These are phyloP conservation scores for Sphenostylis stenocarpa DNA, from an alignment of 306 rosid species.

Conservation along the genomic window DNA sequence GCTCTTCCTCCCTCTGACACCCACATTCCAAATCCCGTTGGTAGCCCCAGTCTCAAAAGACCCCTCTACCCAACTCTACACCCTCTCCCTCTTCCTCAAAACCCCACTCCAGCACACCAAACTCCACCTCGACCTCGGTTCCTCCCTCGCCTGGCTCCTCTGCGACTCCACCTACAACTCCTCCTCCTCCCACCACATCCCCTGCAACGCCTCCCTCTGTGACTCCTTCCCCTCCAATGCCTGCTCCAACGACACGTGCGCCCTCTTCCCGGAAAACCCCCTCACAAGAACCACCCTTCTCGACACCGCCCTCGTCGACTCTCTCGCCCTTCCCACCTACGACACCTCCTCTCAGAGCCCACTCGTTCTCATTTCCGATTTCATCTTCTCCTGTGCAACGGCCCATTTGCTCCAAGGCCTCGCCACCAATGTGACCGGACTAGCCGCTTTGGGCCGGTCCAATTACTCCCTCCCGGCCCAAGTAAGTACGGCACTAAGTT, in stretches of 20 bases:
- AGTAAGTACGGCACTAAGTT: constrained; percentile 23
- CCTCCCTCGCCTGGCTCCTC: constrained; percentile 53
- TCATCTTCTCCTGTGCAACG: constrained; percentile 38
- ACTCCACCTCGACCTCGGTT: constrained; percentile 46
- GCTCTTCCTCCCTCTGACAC: not conserved
- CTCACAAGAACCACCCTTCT: constrained; percentile 30
- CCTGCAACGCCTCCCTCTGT: constrained; percentile 42
- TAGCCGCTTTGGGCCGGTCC: constrained; percentile 45
- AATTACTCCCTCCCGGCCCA: constrained; percentile 45
- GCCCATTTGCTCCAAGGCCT: constrained; percentile 42
- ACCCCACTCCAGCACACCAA: constrained; percentile 40
- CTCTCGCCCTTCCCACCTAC: constrained; percentile 39
- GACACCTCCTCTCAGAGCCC: constrained; percentile 24
- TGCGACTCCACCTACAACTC: constrained; percentile 35
- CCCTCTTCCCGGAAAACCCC: constrained; percentile 51
- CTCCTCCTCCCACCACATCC: constrained; percentile 29
- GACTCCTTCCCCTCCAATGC: not conserved
- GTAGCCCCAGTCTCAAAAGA: constrained; percentile 44
- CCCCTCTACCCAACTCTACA: constrained; percentile 34
- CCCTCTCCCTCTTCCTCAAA: constrained; percentile 37
- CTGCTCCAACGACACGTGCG: constrained; percentile 27
- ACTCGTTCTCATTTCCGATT: constrained; percentile 22
- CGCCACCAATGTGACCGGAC: constrained; percentile 24
- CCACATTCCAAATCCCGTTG: constrained; percentile 30
- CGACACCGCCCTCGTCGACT: constrained; percentile 31